Base-by-base conservation (phyloP, 495 filamentous ascomycete species). In the Neurospora sp. region DNA sequence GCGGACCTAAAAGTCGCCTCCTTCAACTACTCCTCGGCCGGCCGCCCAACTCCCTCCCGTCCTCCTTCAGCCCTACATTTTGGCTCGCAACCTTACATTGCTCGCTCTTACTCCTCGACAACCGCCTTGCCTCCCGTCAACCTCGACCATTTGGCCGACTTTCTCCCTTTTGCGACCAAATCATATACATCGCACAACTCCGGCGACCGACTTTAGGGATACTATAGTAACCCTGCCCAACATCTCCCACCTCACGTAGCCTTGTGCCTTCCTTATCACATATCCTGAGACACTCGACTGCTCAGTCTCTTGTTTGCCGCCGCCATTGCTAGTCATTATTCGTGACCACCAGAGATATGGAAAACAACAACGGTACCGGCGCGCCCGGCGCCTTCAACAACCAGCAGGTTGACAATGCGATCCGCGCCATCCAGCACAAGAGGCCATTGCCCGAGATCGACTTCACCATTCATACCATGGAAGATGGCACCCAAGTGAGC, bases 391-490 rank as follows among this genome's bases (percentile, higher is more conserved):
- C 77, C 27, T 73, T 70, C 42, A 76, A 79, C 35, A 83, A 76
- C 72, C 77, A 80, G 71, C 87, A 90, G 80, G 86, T 90, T 76
- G 88, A 90, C 78, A 90, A 90, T 87, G 86, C 89, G 72, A 88
- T 90, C 74, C 92, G 92, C 78, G 96, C 95, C 71, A 91, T 99
- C 80, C 89, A 88, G 78, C 88, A 98, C 75, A 99, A 98, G 89
- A 93, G 91, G 83, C 93, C 94, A 69, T 88, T 94, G 69, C 96
- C 96, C 40, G 96, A 99, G 86, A 98, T 99, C 80, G 96, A 99
- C 84, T 98, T 98, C 81, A 94, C 94, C 69, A 89, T 99, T 77
- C 96, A 99, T 82, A 94, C 91, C 62, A 97, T 98, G 94, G 96
- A 99, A 83, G 96, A 99, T 88, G 93, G 93, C 77, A 89, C 89